phyloP scores from a whole-genome alignment of 2,329 filamentous ascomycete genomes.

The Harringtonia lauricola region DNA sequence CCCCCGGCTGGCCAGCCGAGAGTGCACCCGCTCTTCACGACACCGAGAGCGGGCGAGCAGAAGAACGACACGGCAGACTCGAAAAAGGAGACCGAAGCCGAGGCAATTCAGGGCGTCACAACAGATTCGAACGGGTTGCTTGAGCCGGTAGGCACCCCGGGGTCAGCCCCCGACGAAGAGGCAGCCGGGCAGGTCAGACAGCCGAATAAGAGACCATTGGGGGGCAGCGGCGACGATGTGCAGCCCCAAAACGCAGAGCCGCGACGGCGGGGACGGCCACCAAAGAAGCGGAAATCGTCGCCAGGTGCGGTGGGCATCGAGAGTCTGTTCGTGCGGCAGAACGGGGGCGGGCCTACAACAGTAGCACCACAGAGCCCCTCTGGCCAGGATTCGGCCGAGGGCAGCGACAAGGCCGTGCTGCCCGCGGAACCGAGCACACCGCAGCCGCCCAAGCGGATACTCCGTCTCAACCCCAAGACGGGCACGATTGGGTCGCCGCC shows the following conservation, averaged over 20 bases:
- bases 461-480: conserved; percentile 47
- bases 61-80: not conserved
- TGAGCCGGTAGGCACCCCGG: no score
- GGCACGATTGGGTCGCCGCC: conserved; percentile 53
- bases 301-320: conserved; percentile 11
- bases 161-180: no score
- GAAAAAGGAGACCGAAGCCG: not conserved
- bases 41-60: conserved; percentile 14
- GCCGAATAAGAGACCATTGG: conserved; percentile 3
- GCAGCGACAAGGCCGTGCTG: no score
- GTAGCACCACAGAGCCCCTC: not conserved
- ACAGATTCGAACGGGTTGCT: no score
- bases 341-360: not conserved
- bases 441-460: conserved; percentile 19
- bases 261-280: conserved; percentile 12
- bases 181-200: not conserved
- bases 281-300: conserved; percentile 15
- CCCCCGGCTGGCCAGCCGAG: conserved; percentile 24
- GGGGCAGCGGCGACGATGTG: conserved; percentile 5
- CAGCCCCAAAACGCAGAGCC: not conserved
- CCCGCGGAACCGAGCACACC: no score
- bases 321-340: conserved; percentile 14
- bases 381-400: no score
- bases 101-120: no score
- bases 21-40: conserved; percentile 44